Conservation (phyloP, 225 moss, liverwort and hornwort genomes). For the Climacium dendroides region DNA sequence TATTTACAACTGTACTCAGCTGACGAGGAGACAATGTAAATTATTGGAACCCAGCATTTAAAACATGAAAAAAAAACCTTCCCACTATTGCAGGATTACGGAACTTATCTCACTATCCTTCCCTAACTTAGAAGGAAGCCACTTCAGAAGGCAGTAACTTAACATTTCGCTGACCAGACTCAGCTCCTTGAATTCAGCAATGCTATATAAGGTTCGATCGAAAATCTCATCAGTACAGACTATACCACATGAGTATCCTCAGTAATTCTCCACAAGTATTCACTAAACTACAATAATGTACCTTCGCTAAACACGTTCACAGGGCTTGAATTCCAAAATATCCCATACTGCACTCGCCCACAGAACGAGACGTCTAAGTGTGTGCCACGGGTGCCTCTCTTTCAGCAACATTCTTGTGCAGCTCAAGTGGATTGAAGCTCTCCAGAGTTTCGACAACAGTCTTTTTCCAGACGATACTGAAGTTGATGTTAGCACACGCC, state of each 20-base stretch:
- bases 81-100: not conserved
- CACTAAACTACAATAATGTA: not conserved
- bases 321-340: not conserved
- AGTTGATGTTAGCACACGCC: constrained; percentile 40
- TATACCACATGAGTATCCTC: not conserved
- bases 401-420: not conserved
- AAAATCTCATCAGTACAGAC: not conserved
- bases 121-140: not conserved
- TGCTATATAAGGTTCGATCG: not conserved
- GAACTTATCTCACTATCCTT: not conserved
- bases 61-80: not conserved
- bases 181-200: not conserved
- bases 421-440: constrained; percentile 23
- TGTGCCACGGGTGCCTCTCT: constrained; percentile 13
- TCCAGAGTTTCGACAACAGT: not conserved
- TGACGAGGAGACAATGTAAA: not conserved
- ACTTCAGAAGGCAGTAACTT: not conserved
- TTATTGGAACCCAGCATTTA: not conserved
- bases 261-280: not conserved
- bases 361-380: not conserved
- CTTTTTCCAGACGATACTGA: constrained; percentile 29
- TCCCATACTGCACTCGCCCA: not conserved
- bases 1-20: not conserved
- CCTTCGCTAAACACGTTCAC: not conserved
- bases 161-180: not conserved